Evolutionary conservation across 305 asterid species (phyloP).

Genomic region (Striga hermonthica): DNA sequence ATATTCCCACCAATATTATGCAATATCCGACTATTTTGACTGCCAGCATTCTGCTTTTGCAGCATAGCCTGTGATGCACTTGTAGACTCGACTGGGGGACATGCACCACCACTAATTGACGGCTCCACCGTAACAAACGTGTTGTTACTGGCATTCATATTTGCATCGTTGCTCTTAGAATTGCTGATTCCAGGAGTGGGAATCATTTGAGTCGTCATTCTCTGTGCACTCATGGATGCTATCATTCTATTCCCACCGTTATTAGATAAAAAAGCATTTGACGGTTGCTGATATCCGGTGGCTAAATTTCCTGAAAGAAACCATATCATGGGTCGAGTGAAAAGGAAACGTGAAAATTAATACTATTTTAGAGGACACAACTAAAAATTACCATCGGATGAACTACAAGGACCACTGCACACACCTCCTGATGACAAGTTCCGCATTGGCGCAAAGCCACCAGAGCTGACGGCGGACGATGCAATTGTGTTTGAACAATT

Average conservation of each 20-base stretch:
- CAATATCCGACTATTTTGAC: slow-evolving; percentile 78
- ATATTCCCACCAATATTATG: slow-evolving; percentile 83
- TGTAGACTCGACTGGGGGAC: slow-evolving; percentile 58
- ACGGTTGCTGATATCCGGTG: slow-evolving; percentile 67
- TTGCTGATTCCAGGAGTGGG: slow-evolving; percentile 89
- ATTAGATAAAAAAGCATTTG: slow-evolving; percentile 53
- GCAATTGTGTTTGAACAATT: slow-evolving; percentile 47
- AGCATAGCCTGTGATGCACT: slow-evolving; percentile 59
- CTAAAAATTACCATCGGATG: slow-evolving; percentile 41
- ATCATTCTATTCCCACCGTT: slow-evolving; percentile 62
- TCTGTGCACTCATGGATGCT: slow-evolving; percentile 60
- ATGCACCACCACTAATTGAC: slow-evolving; percentile 51
- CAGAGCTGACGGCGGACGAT: slow-evolving; percentile 59
- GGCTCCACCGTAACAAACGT: slow-evolving; percentile 56
- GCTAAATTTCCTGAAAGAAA: slow-evolving; percentile 58
- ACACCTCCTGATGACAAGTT: slow-evolving; percentile 22
- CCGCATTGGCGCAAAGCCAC: slow-evolving; percentile 52
- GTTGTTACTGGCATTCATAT: slow-evolving; percentile 46
- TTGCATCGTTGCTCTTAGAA: slow-evolving; percentile 43
- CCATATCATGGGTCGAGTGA: slow-evolving; percentile 31
- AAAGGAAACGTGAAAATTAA: slow-evolving; percentile 24
- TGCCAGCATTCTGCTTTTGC: slow-evolving; percentile 76
- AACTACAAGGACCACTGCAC: slow-evolving; percentile 46
- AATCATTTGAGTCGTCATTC: slow-evolving; percentile 86
- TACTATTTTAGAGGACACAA: slow-evolving; percentile 20